phyloP scores from a whole-genome alignment of 495 filamentous ascomycete species.

The Penicillium cinerascens region DNA sequence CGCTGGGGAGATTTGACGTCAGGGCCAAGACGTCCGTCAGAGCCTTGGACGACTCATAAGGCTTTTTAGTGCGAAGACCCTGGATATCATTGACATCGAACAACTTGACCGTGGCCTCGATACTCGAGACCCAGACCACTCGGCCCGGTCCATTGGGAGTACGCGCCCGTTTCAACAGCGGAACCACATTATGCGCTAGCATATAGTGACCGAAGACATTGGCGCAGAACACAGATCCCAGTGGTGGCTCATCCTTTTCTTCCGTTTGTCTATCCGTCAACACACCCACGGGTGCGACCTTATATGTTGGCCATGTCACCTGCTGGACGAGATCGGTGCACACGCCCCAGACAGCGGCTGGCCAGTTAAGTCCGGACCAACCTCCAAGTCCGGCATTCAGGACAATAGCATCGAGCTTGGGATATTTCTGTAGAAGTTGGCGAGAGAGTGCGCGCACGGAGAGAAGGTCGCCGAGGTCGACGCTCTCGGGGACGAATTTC shows the following conservation, averaged over 20 bases:
- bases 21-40: constrained; percentile 79
- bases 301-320: constrained; percentile 77
- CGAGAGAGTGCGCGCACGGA: constrained; percentile 53
- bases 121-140: constrained; percentile 79
- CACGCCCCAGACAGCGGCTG: constrained; percentile 53
- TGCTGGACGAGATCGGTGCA: constrained; percentile 62
- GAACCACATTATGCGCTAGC: constrained; percentile 72
- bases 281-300: constrained; percentile 59
- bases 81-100: constrained; percentile 73
- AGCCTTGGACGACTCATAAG: constrained; percentile 85
- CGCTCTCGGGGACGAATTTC: constrained; percentile 45
- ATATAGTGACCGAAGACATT: constrained; percentile 97
- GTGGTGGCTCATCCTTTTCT: constrained; percentile 43
- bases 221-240: constrained; percentile 82
- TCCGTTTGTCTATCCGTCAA: constrained; percentile 38
- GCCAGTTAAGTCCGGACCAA: constrained; percentile 78
- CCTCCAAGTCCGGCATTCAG: constrained; percentile 91
- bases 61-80: constrained; percentile 52
- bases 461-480: constrained; percentile 55
- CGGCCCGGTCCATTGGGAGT: constrained; percentile 48
- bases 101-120: constrained; percentile 60
- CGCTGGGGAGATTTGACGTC: constrained; percentile 64
- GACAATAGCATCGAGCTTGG: constrained; percentile 74
- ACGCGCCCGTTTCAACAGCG: constrained; percentile 58
- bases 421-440: constrained; percentile 45